Base-by-base conservation (phyloP, 2,329 filamentous ascomycete genomes). In the Orbilia quercus region DNA sequence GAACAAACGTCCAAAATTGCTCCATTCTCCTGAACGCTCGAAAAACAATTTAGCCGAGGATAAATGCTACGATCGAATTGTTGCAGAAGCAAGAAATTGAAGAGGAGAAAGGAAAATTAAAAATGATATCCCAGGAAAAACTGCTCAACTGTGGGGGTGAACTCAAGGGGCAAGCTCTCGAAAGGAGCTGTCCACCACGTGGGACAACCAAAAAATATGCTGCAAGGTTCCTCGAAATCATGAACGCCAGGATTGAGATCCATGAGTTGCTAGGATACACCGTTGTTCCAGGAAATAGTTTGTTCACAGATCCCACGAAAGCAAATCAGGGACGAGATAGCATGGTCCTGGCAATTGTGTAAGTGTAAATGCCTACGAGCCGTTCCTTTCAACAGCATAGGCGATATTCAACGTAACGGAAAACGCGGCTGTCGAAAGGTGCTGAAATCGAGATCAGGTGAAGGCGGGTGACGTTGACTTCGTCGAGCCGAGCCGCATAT, bases 31-130 rank as follows among this genome's bases (percentile, higher is more conserved):
- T 48, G 36, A 31, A 31, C 5, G 9, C 9, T 31, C 28, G 4
- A 9, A 34, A 36, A 44, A 45, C 31, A 72, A 48, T 72, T 72
- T 72, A 72, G 67, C 67, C 67, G 67, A 72, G 59, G 54, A 65
- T 72, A 72, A 60, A 65, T 72, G 53, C 20, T 53, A 38, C 51
- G 16, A 65, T 31, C 50, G 36, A 40, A 40, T 31, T 55, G 34
- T 23, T 60, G 55, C 55, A 16, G 20, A 65, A 59, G 51, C 59
- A 60, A 55, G 67, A 72, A 72, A 65, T 63, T 45, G 58, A 53
- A 42, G 55, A 34, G 42, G 60, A 34, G 34, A 51, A 31, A 38
- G 18, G 16, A 72, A 53, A 72, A 65, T 65, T 53, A 63, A 72
- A 72, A 72, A 59, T 59, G 53, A 64, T 50, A 72, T 65, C 22